Evolutionary conservation across 2,329 filamentous ascomycete genomes (phyloP).

Genomic region (Hypoxylon sp.): DNA sequence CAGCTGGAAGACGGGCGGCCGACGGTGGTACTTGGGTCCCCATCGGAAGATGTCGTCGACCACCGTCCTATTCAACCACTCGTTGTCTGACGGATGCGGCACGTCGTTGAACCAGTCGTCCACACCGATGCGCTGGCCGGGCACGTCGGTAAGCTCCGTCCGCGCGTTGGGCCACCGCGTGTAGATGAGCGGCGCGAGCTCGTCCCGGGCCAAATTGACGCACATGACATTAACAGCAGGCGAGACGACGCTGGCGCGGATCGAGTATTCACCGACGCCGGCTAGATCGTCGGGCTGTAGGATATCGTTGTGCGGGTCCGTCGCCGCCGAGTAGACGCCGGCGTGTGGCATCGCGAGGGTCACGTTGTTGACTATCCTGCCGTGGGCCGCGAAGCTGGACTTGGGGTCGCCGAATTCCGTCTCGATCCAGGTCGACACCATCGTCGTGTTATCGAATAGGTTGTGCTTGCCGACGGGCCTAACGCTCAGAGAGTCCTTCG

Average conservation of each 20-base stretch:
- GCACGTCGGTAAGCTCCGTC: constrained; percentile 52
- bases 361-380: constrained; percentile 78
- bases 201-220: constrained; percentile 70
- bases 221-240: constrained; percentile 81
- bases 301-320: constrained; percentile 71
- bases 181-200: constrained; percentile 75
- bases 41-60: constrained; percentile 80
- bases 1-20: constrained; percentile 65
- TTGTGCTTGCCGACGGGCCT: constrained; percentile 73
- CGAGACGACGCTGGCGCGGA: constrained; percentile 76
- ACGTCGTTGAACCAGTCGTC: constrained; percentile 57
- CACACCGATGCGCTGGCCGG: constrained; percentile 52
- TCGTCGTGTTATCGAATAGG: constrained; percentile 78
- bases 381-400: constrained; percentile 60
- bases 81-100: constrained; percentile 49
- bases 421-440: constrained; percentile 77
- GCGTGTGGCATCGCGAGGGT: constrained; percentile 83
- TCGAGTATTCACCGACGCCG: constrained; percentile 75
- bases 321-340: constrained; percentile 73
- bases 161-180: constrained; percentile 65
- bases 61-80: constrained; percentile 67
- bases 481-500: constrained; percentile 55
- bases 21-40: constrained; percentile 64
- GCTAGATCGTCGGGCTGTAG: constrained; percentile 74
- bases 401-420: constrained; percentile 64